Percentiles rank a stretch among this genome's conserved stretches.
phyloP scores from a whole-genome alignment of 495 filamentous ascomycete genomes.

The Penicillium canescens region DNA sequence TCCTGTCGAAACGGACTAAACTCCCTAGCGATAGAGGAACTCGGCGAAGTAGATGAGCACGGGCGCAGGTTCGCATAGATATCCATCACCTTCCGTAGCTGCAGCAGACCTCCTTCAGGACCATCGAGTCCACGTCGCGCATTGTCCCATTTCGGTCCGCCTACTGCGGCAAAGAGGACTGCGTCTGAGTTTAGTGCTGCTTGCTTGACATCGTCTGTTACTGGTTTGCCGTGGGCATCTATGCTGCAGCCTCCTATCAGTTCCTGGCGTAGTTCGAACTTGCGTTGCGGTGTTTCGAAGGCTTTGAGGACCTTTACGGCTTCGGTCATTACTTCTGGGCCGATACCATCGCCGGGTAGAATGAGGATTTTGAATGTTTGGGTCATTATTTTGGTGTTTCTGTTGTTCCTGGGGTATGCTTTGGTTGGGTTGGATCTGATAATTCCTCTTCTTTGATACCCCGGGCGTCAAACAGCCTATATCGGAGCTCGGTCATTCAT shows the following conservation, averaged over 20 bases:
- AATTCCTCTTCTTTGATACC: neutral
- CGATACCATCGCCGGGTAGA: conserved; percentile 56
- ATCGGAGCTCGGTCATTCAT: conserved; percentile 21
- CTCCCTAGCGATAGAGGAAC: conserved; percentile 36
- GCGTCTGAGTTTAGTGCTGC: conserved; percentile 43
- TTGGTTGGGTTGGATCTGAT: neutral
- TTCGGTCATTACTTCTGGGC: conserved; percentile 55
- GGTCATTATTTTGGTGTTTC: conserved; percentile 11
- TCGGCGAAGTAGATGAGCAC: conserved; percentile 43
- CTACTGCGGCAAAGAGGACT: conserved; percentile 51
- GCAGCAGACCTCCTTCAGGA: conserved; percentile 47
- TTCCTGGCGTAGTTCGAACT: conserved; percentile 45
- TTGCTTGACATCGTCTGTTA: conserved; percentile 46
- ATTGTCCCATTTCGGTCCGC: conserved; percentile 52
- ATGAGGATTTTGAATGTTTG: conserved; percentile 49
- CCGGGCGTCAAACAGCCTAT: conserved; percentile 2
- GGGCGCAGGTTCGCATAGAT: conserved; percentile 54
- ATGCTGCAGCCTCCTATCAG: conserved; percentile 51
- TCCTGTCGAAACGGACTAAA: conserved; percentile 47
- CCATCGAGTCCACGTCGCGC: conserved; percentile 42
- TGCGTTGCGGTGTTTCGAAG: conserved; percentile 37
- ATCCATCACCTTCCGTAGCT: conserved; percentile 48
- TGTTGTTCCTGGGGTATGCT: neutral
- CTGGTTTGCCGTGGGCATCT: conserved; percentile 43
- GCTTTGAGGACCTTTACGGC: conserved; percentile 51